Evolutionary conservation across 306 rosid species (phyloP), one percentile per base, ranked within the genome.

Genomic region (Benincasa hispida): DNA sequence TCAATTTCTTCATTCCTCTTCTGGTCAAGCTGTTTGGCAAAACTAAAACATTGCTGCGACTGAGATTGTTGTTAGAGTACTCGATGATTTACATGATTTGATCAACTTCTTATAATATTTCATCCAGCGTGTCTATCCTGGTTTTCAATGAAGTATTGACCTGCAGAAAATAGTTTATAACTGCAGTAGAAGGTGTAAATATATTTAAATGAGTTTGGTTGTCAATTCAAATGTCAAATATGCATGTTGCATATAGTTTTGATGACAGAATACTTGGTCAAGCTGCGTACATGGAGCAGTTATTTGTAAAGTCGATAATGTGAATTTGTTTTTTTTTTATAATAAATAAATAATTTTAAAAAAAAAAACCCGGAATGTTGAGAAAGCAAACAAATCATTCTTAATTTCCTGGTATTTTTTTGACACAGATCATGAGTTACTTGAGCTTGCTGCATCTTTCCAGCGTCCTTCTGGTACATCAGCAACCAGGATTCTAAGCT

Each of bases 361-460:
- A n/a, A 9, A 4, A 13, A 25, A 32, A 62, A 19, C 12, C 35
- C n/a, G n/a, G 4, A 35, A 8, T 27, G 39, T 17, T 10, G 69
- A 25, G 37, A 22, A 57, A 56, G 50, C n/a, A 5, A 25, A 22
- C 63, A 18, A 15, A 50, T 58, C 66, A 56, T 70, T 58, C 80
- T 74, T 81, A 61, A 56, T 22, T 34, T 72, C 10, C 37, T 70
- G 70, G 76, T 78, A 47, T 54, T 50, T 70, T 57, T 70, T 39
- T 83, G 79, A 59, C 74, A 51, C 93, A 91, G 98, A 83, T 81
- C 90, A 79, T 62, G 89, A 88, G 79, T 85, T 93, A 70, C 82
- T 91, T 82, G 97, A 93, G 84, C 81, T 89, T 84, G 93, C 96
- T 69, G 82, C 89, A 34, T 87, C 90, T 82, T 89, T 88, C 85